Evolutionary conservation across 257 asterid genomes (phyloP).

Genomic region (Solanum rostratum): DNA sequence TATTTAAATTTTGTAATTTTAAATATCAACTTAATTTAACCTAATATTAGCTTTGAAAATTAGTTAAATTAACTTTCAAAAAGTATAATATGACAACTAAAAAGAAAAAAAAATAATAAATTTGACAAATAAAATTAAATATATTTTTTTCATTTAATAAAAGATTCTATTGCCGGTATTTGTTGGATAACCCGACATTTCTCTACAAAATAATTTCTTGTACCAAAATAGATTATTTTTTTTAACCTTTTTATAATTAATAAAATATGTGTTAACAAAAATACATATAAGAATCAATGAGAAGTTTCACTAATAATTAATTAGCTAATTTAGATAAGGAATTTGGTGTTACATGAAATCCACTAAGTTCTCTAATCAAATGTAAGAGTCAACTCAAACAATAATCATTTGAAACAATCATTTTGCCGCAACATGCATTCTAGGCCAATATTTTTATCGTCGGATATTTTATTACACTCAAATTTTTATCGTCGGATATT

Average conservation of each 20-base stretch:
- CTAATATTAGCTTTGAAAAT: too few relatives aligned
- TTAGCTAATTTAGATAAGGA: neutral
- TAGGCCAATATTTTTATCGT: neutral
- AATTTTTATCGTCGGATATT: too few relatives aligned
- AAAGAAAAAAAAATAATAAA: too few relatives aligned
- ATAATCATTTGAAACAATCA: neutral
- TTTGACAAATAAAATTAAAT: neutral
- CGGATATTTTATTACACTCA: too few relatives aligned
- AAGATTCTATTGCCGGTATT: conserved; percentile 21
- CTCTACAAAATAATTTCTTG: neutral
- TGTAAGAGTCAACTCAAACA: neutral
- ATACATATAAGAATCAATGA: neutral
- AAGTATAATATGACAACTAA: too few relatives aligned
- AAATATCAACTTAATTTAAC: too few relatives aligned
- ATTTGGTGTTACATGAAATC: neutral
- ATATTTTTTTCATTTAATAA: neutral
- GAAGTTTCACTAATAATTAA: neutral
- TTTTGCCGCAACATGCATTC: neutral
- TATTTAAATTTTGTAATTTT: too few relatives aligned
- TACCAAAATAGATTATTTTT: neutral
- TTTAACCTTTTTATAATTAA: neutral
- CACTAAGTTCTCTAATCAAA: neutral
- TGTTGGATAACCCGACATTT: conserved; percentile 13
- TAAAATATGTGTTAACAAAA: neutral
- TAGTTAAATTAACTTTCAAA: too few relatives aligned